Percentiles rank a stretch among this genome's conserved stretches.
phyloP scores from a whole-genome alignment of 1,139 yeast genomes.

The Scheffersomyces cryptocercus region DNA sequence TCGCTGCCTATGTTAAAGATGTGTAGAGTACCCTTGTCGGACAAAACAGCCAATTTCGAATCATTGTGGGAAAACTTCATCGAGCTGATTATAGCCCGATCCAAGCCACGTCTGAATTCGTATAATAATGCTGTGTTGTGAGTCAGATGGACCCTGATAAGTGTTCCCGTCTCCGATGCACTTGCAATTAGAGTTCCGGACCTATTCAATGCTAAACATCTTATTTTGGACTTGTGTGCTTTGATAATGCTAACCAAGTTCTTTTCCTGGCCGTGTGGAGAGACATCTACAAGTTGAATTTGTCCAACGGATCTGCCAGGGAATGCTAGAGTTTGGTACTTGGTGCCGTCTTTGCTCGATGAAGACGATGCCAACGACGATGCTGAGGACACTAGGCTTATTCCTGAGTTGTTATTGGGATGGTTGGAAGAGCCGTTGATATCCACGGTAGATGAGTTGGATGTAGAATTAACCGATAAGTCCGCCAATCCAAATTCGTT shows the following conservation, averaged over 20 bases:
- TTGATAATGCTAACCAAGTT: slow-evolving; percentile 71
- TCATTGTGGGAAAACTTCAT: slow-evolving; percentile 84
- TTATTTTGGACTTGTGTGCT: slow-evolving; percentile 75
- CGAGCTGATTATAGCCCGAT: slow-evolving; percentile 75
- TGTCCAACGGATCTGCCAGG: slow-evolving; percentile 75
- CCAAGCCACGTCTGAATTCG: slow-evolving; percentile 88
- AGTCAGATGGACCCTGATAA: slow-evolving; percentile 77
- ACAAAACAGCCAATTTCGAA: slow-evolving; percentile 73
- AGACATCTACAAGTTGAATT: slow-evolving; percentile 72
- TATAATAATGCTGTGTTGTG: slow-evolving; percentile 68
- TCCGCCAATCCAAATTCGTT: slow-evolving; percentile 74
- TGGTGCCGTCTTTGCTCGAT: slow-evolving; percentile 17
- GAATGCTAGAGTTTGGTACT: slow-evolving; percentile 63
- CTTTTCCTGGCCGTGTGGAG: slow-evolving; percentile 60
- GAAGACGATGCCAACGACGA: slow-evolving; percentile 13
- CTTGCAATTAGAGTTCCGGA: slow-evolving; percentile 84
- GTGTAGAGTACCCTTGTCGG: slow-evolving; percentile 88
- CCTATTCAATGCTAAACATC: slow-evolving; percentile 66
- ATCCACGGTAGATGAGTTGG: slow-evolving; percentile 4
- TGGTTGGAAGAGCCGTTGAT: not conserved
- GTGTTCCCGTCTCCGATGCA: slow-evolving; percentile 86
- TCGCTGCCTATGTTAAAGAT: slow-evolving; percentile 55
- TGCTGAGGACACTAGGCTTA: slow-evolving; percentile 13
- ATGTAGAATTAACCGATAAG: slow-evolving; percentile 39
- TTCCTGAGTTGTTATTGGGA: not conserved